Base-by-base conservation (phyloP, 495 filamentous ascomycete genomes). In the Aspergillus avenaceus region DNA sequence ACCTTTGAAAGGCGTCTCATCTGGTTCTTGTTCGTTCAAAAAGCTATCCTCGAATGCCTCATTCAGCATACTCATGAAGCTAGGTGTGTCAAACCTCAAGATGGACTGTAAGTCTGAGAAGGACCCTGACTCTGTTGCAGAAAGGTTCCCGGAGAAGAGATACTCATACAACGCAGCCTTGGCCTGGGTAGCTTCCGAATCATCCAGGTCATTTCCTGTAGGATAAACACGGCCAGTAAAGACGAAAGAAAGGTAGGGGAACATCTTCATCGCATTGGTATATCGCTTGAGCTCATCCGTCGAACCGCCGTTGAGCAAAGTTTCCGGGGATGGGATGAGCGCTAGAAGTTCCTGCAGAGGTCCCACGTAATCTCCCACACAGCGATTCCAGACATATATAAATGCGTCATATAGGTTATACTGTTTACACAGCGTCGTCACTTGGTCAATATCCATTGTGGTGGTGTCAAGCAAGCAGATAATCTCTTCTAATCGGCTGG, bases 11-110 rank as follows among this genome's bases (percentile, higher is more conserved):
- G 61, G 49, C 19, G 41, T 53, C 18, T 72, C 70, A 8, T 71
- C 70, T 18, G 56, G 47, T 16, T 69, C 68, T 19, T 69, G 61
- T 40, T 89, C 86, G 60, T 97, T 97, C 43, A 98, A 76, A 53
- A 95, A 98, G 6, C 84, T 75, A 61, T 98, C 91, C 64, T 98
- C 93, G 57, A 98, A 98, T 8, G 93, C 93, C 68, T 98, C 93
- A 56, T 98, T 97, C 16, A 98, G 70, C 56, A 92, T 90, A 67
- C 91, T 97, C 66, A 98, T 79, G 56, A 97, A 91, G 68, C 90
- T 97, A 3, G 88, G 77, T 0, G 93, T 80, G 64, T 97, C 88
- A 53, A 95, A 97, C 43, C 88, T 80, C 21, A 98, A 75, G 44
- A 97, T 85, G 54, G 86, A 79, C 24, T 86, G 81, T 2, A 98